phyloP scores from a whole-genome alignment of 1,139 yeast species.

The Hansenula sp. region DNA sequence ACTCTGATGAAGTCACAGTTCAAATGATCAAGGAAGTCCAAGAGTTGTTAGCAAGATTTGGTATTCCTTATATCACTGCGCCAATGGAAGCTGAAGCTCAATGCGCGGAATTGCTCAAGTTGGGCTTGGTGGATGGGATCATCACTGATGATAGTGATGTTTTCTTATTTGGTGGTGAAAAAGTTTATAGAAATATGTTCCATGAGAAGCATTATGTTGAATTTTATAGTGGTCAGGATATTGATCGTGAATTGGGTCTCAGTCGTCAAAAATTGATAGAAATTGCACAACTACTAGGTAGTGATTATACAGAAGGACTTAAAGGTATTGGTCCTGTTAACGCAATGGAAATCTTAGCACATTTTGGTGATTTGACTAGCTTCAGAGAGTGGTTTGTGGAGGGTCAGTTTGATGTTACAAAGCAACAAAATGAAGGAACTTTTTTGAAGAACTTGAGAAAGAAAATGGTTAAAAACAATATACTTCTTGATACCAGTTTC shows the following conservation, averaged over 20 bases:
- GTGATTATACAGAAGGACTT: constrained; percentile 91
- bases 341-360: constrained; percentile 90
- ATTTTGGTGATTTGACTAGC: constrained; percentile 49
- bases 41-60: constrained; percentile 78
- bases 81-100: constrained; percentile 99
- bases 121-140: constrained; percentile 86
- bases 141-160: constrained; percentile 98
- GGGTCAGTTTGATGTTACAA: constrained; percentile 33
- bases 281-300: constrained; percentile 78
- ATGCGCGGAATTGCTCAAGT: constrained; percentile 69
- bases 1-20: constrained; percentile 86
- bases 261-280: constrained; percentile 62
- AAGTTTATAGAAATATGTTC: constrained; percentile 88
- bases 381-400: constrained; percentile 53
- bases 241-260: constrained; percentile 64
- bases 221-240: constrained; percentile 60
- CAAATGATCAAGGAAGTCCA: constrained; percentile 89
- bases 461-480: constrained; percentile 45
- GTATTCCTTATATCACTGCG: constrained; percentile 90
- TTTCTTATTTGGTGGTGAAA: constrained; percentile 85
- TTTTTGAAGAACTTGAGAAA: constrained; percentile 58
- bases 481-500: constrained; percentile 50
- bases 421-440: constrained; percentile 35
- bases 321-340: constrained; percentile 91
- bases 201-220: constrained; percentile 92